Conservation (phyloP, 805 yeast species). For the Ogataea thermomethanolica region DNA sequence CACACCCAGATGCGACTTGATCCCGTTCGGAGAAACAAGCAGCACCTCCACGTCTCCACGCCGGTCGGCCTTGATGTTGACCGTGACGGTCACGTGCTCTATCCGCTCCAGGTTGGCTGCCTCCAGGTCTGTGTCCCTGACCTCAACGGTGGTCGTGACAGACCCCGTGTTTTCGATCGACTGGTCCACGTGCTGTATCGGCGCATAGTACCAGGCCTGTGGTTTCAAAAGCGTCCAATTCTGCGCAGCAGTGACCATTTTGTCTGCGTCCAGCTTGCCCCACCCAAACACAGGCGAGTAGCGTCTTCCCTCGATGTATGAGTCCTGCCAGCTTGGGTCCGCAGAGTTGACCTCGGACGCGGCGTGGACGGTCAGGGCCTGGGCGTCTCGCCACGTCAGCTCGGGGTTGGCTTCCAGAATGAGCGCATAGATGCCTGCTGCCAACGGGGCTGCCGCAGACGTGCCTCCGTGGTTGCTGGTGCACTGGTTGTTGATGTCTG, state of each 20-base stretch:
- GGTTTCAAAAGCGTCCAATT: constrained; percentile 82
- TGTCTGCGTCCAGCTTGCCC: constrained; percentile 84
- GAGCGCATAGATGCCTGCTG: constrained; percentile 91
- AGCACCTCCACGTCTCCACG: constrained; percentile 71
- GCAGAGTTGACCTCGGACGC: constrained; percentile 63
- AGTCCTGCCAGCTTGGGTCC: constrained; percentile 72
- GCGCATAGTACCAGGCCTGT: constrained; percentile 74
- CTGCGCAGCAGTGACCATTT: constrained; percentile 67
- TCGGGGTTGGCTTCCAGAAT: constrained; percentile 80
- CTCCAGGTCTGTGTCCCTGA: constrained; percentile 48
- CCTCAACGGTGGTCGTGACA: constrained; percentile 35
- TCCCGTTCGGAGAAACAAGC: constrained; percentile 72
- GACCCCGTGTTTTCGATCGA: constrained; percentile 19
- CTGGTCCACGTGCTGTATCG: constrained; percentile 35
- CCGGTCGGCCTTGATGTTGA: constrained; percentile 57
- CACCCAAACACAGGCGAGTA: constrained; percentile 89
- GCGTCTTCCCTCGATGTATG: constrained; percentile 57
- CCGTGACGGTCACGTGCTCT: constrained; percentile 84
- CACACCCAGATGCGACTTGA: constrained; percentile 69
- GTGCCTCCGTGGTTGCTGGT: constrained; percentile 87
- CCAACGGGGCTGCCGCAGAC: constrained; percentile 97
- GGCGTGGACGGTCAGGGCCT: constrained; percentile 71
- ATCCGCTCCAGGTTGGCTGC: constrained; percentile 61
- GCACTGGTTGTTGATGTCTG: constrained; percentile 71
- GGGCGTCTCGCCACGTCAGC: constrained; percentile 94